These are phyloP conservation scores for Volvox reticuliferus DNA, from an alignment of 139 green algal genomes.

Conservation along the genomic window DNA sequence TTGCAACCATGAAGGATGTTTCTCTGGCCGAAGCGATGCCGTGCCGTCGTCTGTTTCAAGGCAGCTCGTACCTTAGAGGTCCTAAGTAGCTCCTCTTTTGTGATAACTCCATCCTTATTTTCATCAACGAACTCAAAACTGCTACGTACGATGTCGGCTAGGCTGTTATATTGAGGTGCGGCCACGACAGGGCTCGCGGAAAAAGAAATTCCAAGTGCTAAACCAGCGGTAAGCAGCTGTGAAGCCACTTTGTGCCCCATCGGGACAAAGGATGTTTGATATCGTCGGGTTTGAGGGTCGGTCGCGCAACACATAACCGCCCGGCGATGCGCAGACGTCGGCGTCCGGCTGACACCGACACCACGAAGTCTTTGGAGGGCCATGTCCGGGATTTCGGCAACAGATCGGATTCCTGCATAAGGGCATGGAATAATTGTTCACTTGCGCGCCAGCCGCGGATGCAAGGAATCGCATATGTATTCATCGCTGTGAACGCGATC, in stretches of 20 bases:
- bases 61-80: constrained; percentile 10
- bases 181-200: neutral
- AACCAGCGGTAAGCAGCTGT: constrained; percentile 20
- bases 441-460: no score
- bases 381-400: neutral
- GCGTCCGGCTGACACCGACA: neutral
- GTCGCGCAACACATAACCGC: neutral
- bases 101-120: constrained; percentile 46
- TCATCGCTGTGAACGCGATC: no score
- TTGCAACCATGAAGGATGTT: no score
- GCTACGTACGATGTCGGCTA: constrained; percentile 29
- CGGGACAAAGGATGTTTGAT: neutral
- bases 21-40: no score
- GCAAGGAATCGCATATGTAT: no score
- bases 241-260: neutral
- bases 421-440: no score
- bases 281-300: neutral
- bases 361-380: neutral
- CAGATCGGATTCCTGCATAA: neutral
- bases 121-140: constrained; percentile 41
- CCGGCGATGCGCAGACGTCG: constrained; percentile 2
- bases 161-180: constrained; percentile 16
- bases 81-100: constrained; percentile 36
- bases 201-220: constrained; percentile 12
- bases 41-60: no score